Base-by-base conservation (phyloP, 306 rosid species). In the Trifolium repens region DNA sequence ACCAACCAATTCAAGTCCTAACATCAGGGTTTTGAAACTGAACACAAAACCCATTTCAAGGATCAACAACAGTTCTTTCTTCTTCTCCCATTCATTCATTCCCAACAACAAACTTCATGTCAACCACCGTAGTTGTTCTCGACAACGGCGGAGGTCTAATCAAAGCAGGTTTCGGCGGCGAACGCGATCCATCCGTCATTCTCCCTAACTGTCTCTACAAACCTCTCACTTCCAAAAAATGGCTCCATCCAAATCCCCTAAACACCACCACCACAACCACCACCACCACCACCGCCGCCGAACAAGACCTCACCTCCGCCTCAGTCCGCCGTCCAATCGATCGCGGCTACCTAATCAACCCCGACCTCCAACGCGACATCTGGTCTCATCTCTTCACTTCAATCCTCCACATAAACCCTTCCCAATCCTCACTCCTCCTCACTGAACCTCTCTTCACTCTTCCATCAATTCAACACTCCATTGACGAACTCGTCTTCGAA, bases 121-220 rank as follows among this genome's bases (percentile, higher is more conserved):
- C 88, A 34, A 3, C 76, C 34, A 83, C 83, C 60, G 91, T 89
- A 71, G 96, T 94, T 39, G 98, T 91, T 8, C 81, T 94, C 0
- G 98, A 94, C 91, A 94, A 91, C 83, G 98, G 97, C 72, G 98
- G 98, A 10, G 98, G 98, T 27, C 83, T 90, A 10, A 88, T 94
- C 11, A 94, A 94, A 68, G 98, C 91, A 34, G 98, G 98, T 0
- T 35, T 84, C 19, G 97, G 89, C 69, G 98, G 96, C 82, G 96
- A 91, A 55, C 81, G 84, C 10, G 91, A 94, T 78, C 98, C 97
- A 1, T 35, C 91, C 17, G 72, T 81, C 71, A 52, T 91, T 8
- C 69, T 94, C 77, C 94, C 97, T 4, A 94, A 94, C 76, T 91
- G 98, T 76, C 91, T 91, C 70, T 84, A 82, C 88, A 87, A 89